Evolutionary conservation across 345 rosid genomes (phyloP).

Genomic region (Eutrema yunnanense): DNA sequence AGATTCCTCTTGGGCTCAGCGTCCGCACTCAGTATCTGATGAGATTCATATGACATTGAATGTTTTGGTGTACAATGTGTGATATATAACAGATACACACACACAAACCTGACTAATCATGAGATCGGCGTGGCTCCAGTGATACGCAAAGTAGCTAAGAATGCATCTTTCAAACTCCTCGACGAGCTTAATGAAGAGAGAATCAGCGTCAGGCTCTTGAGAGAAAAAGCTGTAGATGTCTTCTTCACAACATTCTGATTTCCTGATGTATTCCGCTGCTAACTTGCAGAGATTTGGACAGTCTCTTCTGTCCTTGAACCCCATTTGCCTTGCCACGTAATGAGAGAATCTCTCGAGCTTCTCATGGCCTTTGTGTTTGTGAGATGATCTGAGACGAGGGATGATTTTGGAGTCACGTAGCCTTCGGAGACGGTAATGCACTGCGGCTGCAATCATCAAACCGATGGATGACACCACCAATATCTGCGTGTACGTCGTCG

Average conservation of each 20-base stretch:
- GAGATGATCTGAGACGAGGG: conserved; percentile 44
- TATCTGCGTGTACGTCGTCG: conserved; percentile 47
- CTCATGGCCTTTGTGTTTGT: conserved; percentile 39
- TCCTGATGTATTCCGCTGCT: conserved; percentile 74
- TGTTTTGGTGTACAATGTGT: background rate
- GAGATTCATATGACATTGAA: conserved; percentile 3
- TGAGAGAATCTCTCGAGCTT: conserved; percentile 80
- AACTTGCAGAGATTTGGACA: conserved; percentile 83
- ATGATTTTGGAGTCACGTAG: conserved; percentile 54
- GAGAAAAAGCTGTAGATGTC: conserved; percentile 63
- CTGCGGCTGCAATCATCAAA: conserved; percentile 60
- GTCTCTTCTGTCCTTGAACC: conserved; percentile 63
- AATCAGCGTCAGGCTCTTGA: conserved; percentile 54
- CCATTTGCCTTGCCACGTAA: conserved; percentile 91
- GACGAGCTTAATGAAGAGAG: conserved; percentile 75
- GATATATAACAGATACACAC: background rate
- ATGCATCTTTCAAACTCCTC: conserved; percentile 93
- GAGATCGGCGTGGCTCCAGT: conserved; percentile 73
- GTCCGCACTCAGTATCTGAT: conserved; percentile 66
- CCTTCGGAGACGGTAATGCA: conserved; percentile 41
- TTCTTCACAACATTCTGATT: conserved; percentile 59
- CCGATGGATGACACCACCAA: conserved; percentile 62
- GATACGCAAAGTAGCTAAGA: conserved; percentile 80
- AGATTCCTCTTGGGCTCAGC: conserved; percentile 68
- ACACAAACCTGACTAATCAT: conserved; percentile 68